Evolutionary conservation across 768 basidiomycete species (phyloP).

Genomic region (Leccinum arenicola): DNA sequence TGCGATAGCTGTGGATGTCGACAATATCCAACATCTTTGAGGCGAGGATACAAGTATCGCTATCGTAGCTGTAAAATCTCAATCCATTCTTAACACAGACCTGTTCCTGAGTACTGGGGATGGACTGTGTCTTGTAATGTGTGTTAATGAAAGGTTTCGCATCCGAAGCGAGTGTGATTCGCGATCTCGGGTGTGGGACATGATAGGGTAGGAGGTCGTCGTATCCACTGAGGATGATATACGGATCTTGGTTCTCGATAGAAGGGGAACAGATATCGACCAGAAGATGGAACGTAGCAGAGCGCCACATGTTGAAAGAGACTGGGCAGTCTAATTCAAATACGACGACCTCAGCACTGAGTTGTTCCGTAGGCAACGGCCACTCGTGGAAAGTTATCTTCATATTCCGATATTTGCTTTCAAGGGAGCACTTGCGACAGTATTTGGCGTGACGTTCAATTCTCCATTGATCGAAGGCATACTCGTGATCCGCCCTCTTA

Average conservation of each 20-base stretch:
- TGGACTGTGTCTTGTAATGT: slow-evolving; percentile 11
- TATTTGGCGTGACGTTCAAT: neutral
- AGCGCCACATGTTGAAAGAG: slow-evolving; percentile 44
- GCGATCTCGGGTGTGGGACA: slow-evolving; percentile 14
- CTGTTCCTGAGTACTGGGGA: slow-evolving; percentile 12
- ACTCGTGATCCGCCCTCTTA: neutral
- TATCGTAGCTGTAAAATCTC: slow-evolving; percentile 31
- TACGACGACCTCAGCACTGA: slow-evolving; percentile 30
- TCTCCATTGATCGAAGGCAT: neutral
- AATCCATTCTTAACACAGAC: slow-evolving; percentile 37
- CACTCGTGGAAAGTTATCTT: neutral
- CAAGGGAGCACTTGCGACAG: neutral
- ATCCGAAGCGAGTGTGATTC: slow-evolving; percentile 24
- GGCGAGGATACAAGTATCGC: slow-evolving; percentile 9
- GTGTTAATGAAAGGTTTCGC: slow-evolving; percentile 19
- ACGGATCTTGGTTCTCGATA: slow-evolving; percentile 2
- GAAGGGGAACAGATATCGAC: slow-evolving; percentile 18
- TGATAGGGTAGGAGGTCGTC: slow-evolving; percentile 9
- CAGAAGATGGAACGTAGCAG: slow-evolving; percentile 37
- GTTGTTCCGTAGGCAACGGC: slow-evolving; percentile 35
- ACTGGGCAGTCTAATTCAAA: slow-evolving; percentile 44
- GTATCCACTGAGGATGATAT: slow-evolving; percentile 19
- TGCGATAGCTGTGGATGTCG: slow-evolving; percentile 27
- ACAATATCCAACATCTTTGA: slow-evolving; percentile 9
- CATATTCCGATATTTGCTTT: neutral